A percentile compares a stretch with the other conserved stretches of the same genome.
phyloP scores from a whole-genome alignment of 2,329 filamentous ascomycete genomes.

The Pseudopithomyces chartarum region DNA sequence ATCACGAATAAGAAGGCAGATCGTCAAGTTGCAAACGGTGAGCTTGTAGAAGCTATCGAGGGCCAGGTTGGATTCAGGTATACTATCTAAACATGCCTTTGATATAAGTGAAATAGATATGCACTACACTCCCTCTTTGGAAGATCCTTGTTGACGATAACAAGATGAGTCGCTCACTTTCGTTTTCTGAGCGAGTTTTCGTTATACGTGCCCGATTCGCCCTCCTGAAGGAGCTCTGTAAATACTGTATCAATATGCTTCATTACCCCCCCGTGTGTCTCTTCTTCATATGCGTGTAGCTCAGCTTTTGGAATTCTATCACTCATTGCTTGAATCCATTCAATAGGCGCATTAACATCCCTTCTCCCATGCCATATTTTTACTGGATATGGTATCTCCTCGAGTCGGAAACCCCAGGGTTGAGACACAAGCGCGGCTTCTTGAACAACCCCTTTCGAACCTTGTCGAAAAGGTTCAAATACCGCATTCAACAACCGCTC shows the following conservation, averaged over 20 bases:
- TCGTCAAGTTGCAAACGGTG: slow-evolving; percentile 15
- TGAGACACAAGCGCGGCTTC: slow-evolving; percentile 3
- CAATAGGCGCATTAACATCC: slow-evolving; percentile 3
- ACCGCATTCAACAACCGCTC: neutral
- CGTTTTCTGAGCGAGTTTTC: neutral
- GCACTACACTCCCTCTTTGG: no score
- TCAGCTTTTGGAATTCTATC: neutral
- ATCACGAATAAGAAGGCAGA: slow-evolving; percentile 22
- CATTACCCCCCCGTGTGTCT: neutral
- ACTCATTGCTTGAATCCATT: slow-evolving; percentile 5
- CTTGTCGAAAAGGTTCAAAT: slow-evolving; percentile 1
- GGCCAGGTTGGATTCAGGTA: slow-evolving; percentile 28
- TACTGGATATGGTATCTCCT: neutral
- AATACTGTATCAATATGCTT: neutral
- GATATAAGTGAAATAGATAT: no score
- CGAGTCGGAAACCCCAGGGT: slow-evolving; percentile 1
- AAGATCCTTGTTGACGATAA: neutral
- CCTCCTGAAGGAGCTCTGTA: neutral
- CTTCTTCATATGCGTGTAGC: neutral
- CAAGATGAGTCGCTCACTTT: neutral
- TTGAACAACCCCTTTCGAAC: neutral
- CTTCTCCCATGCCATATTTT: slow-evolving; percentile 8
- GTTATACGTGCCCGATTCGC: neutral
- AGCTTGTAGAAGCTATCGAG: slow-evolving; percentile 20
- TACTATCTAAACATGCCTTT: slow-evolving; percentile 10